phyloP scores from a whole-genome alignment of 1,284 basidiomycete genomes.

The Sutorius eximius region DNA sequence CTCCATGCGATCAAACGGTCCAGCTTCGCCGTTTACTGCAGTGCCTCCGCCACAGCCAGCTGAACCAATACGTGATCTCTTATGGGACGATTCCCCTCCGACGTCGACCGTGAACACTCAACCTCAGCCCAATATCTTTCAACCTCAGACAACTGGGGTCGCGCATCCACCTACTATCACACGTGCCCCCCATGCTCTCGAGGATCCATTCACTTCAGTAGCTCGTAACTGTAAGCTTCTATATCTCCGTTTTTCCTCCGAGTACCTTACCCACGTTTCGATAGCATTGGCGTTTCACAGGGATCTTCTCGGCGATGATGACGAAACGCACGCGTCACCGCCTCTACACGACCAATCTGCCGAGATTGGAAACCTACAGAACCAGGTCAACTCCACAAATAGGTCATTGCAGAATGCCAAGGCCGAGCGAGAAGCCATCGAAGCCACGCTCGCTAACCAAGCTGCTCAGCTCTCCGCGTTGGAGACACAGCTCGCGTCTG shows the following conservation, averaged over 20 bases:
- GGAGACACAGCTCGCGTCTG: constrained; percentile 73
- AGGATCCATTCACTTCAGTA: constrained; percentile 45
- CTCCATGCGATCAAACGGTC: constrained; percentile 53
- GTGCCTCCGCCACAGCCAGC: constrained; percentile 37
- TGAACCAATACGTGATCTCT: constrained; percentile 43
- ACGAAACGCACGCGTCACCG: constrained; percentile 47
- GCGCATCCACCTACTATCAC: constrained; percentile 20
- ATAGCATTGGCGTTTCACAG: constrained; percentile 34
- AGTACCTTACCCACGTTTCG: constrained; percentile 14
- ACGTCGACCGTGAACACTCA: constrained; percentile 42
- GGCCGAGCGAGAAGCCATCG: constrained; percentile 56
- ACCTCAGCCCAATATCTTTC: constrained; percentile 36
- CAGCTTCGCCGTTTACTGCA: constrained; percentile 35
- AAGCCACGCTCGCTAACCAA: constrained; percentile 60
- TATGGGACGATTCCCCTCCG: constrained; percentile 69
- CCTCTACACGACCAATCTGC: constrained; percentile 68
- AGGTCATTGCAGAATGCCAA: constrained; percentile 63
- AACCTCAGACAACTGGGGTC: constrained; percentile 38
- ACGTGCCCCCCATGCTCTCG: constrained; percentile 21
- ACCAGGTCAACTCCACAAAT: constrained; percentile 81
- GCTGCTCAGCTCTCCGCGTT: constrained; percentile 69
- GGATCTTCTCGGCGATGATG: constrained; percentile 74
- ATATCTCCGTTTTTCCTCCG: constrained; percentile 10
- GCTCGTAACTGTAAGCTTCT: constrained; percentile 29
- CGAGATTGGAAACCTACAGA: constrained; percentile 84